Base-by-base conservation (phyloP, 345 rosid species). In the Trapa incisa region DNA sequence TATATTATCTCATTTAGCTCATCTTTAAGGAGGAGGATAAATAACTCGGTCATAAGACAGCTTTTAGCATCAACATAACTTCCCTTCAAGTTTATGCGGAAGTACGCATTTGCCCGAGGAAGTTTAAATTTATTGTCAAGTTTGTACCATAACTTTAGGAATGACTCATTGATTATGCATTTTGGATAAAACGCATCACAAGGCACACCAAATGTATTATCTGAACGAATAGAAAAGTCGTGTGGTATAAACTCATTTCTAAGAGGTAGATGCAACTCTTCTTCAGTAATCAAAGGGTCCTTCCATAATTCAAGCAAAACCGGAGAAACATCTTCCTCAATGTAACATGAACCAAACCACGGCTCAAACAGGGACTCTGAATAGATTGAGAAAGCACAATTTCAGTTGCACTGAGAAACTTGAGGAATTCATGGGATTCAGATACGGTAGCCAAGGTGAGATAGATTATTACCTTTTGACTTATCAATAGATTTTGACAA, bases 121-220 rank as follows among this genome's bases (percentile, higher is more conserved):
- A 84, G 77, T 81, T 85, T 90, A 68, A 91, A 91, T 54, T 89
- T 81, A 60, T 73, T 77, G 67, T 94, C 99, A 39, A 84, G 92
- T 88, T 94, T 94, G 87, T 88, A 87, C 99, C 99, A 94, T 64
- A 94, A 75, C 83, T 86, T 91, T 81, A 94, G 82, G 63, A 81
- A 72, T 22, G 96, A 88, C 71, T 89, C 93, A 47, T 91, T 91
- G 70, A 87, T 70, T 71, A 94, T 80, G 69, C 93, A 91, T 68
- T 65, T 79, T 41, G 96, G 97, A 71, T 78, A 80, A 43, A 81
- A 67, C 65, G 74, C 68, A 65, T 56, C 73, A 62, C 71, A 71
- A 68, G 68, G 68, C 65, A 72, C 80, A 71, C 48, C 71, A 33
- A 61, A 71, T 52, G 65, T 58, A 63, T 56, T 74, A 72, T 80